These are phyloP conservation scores for Stromatinia cepivora DNA, from an alignment of 2,329 filamentous ascomycete species.

Conservation along the genomic window DNA sequence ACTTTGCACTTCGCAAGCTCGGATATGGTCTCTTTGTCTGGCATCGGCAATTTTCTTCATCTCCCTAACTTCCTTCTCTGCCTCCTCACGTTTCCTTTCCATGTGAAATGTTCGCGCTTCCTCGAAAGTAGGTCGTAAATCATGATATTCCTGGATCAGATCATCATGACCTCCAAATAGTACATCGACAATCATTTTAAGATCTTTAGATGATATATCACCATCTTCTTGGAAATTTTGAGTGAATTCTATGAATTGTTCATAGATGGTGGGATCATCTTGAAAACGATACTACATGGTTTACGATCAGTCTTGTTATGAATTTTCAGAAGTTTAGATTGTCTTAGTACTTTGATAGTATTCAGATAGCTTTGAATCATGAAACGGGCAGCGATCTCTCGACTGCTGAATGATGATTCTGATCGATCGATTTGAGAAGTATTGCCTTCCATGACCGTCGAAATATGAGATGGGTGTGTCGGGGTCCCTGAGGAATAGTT, in stretches of 20 bases:
- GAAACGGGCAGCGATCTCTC: not conserved
- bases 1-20: constrained; percentile 18
- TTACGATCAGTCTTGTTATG: not conserved
- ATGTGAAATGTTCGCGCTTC: not conserved
- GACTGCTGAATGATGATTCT: too few relatives aligned
- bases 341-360: not conserved
- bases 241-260: not conserved
- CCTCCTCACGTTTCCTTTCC: not conserved
- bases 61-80: not conserved
- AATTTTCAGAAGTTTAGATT: too few relatives aligned
- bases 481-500: not conserved
- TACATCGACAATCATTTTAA: not conserved
- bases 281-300: not conserved
- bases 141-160: not conserved
- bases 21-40: not conserved
- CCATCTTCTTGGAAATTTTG: not conserved
- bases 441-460: not conserved
- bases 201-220: not conserved
- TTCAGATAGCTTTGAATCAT: not conserved
- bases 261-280: not conserved
- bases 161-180: not conserved
- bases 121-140: not conserved
- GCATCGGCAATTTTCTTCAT: not conserved
- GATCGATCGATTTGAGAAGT: not conserved
- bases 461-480: not conserved